Evolutionary conservation across 2,329 filamentous ascomycete species (phyloP), one percentile per base, ranked within the genome.

Genomic region (Talaromyces pinophilus): DNA sequence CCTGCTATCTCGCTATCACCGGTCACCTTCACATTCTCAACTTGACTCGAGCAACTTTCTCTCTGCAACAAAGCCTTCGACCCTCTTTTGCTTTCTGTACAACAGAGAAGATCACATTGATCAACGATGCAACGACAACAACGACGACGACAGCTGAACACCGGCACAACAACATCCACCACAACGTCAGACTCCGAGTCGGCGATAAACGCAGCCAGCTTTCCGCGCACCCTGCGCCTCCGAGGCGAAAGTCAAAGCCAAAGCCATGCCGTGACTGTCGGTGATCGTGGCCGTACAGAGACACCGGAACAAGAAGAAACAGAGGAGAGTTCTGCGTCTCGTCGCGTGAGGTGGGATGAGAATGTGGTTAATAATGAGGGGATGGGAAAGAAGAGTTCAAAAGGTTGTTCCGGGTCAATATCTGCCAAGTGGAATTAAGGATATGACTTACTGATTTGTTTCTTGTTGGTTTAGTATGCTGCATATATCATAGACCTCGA

Each of bases 341-440:
- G 89, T 62, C 88, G 87, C 59, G 95, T 99, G 65, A 89, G 91
- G 78, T 99, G 95, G 95, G 92, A 92, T 6, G 92, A 95, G 74
- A 90, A 92, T 74, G 93, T 97, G 6, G 84, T 99, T 2, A 93
- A 99, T 80, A 99, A 99, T 75, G 95, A 99, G 79, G 92, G 92
- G 3, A 85, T 98, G 78, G 93, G 93, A 7, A 91, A 92, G 79
- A 99, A 98, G 82, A 94, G 88, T 70, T 96, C 92, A 19, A 99
- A 99, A 87, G 92, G 92, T 94, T 40, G 78, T 72, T 35, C 13
- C 13, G n/a, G n/a, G 1, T 57, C 19, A 13, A 25, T 17, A 30
- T 19, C 6, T n/a, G n/a, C 30, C 28, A 33, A 13, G 1, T 13
- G 54, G 54, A 40, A 7, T 55, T 10, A 4, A 48, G 40, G 5